Base-by-base conservation (phyloP, 306 rosid species). In the Begonia peltatifolia region DNA sequence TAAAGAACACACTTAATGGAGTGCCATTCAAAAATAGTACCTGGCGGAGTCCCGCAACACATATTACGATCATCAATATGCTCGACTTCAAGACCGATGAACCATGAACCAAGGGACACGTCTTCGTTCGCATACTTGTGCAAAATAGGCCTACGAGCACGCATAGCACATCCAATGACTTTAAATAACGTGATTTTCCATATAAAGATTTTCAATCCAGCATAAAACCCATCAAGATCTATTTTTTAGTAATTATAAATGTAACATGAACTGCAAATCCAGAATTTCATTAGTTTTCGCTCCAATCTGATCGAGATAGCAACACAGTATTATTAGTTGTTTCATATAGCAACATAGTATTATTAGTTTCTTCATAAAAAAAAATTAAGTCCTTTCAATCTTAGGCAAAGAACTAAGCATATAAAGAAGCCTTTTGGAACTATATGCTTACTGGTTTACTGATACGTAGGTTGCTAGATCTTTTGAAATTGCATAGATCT, bases 21-120 rank as follows among this genome's bases (percentile, higher is more conserved):
- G 13, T 41, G 6, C 23, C 59, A 51, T 58, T 46, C 1, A 14
- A 67, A 55, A 46, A 63, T 17, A 13, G 58, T 81, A 90, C 99
- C 99, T 69, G 99, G 99, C 53, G 99, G 99, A 41, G 99, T 86
- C 20, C 99, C 94, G 46, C 99, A 90, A 66, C 99, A 90, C 99
- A 90, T 90, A 61, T 63, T 90, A 57, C 92, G 94, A 17, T 90
- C 99, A 55, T 90, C 94, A 42, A 90, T 90, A 62, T 90, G 95
- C 73, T 86, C 99, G 17, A 79, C 96, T 79, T 90, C 99, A 41
- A 90, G 94, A 52, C 99, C 99, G 46, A 90, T 86, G 57, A 90
- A 81, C 95, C 99, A 90, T 12, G 99, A 61, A 71, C 99, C 99
- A 20, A 90, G 99, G 0, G 99, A 83, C 68, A 90, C 99, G 14